A percentile compares a stretch with the other conserved stretches of the same genome.
Conservation (phyloP, 2,329 filamentous ascomycete species). For the Parastagonospora avenae region DNA sequence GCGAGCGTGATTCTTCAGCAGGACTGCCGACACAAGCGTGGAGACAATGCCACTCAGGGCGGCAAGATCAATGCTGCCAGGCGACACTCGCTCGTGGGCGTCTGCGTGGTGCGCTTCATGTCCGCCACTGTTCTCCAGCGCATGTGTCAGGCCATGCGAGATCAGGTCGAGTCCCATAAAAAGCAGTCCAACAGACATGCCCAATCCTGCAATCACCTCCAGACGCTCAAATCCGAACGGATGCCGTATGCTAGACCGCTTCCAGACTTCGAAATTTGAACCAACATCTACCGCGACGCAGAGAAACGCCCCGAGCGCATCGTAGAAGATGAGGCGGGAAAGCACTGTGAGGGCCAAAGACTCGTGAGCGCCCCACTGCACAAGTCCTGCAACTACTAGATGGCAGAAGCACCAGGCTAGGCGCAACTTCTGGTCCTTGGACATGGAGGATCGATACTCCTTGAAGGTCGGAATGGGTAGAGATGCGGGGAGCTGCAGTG, state of each 20-base stretch:
- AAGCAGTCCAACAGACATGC: slow-evolving; percentile 93
- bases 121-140: slow-evolving; percentile 74
- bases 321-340: slow-evolving; percentile 92
- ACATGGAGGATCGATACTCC: slow-evolving; percentile 91
- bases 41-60: slow-evolving; percentile 80
- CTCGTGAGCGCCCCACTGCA: slow-evolving; percentile 83
- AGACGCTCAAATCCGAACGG: slow-evolving; percentile 90
- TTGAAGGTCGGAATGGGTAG: slow-evolving; percentile 87
- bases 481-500: slow-evolving; percentile 86
- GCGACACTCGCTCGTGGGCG: slow-evolving; percentile 67
- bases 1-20: slow-evolving; percentile 85
- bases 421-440: slow-evolving; percentile 79
- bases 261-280: slow-evolving; percentile 98
- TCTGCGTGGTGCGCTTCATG: slow-evolving; percentile 77
- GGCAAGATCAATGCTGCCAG: slow-evolving; percentile 80
- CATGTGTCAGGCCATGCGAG: slow-evolving; percentile 89
- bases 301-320: slow-evolving; percentile 87
- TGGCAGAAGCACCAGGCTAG: slow-evolving; percentile 92
- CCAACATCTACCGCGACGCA: slow-evolving; percentile 93
- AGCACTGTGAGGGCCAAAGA: slow-evolving; percentile 90
- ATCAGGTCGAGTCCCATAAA: slow-evolving; percentile 97
- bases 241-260: slow-evolving; percentile 86
- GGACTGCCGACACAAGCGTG: slow-evolving; percentile 84
- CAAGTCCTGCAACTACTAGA: slow-evolving; percentile 78
- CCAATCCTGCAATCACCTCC: slow-evolving; percentile 93